These are phyloP conservation scores for Piromyces finnis DNA, from an alignment of 192 early-diverging fungal species.

Conservation along the genomic window DNA sequence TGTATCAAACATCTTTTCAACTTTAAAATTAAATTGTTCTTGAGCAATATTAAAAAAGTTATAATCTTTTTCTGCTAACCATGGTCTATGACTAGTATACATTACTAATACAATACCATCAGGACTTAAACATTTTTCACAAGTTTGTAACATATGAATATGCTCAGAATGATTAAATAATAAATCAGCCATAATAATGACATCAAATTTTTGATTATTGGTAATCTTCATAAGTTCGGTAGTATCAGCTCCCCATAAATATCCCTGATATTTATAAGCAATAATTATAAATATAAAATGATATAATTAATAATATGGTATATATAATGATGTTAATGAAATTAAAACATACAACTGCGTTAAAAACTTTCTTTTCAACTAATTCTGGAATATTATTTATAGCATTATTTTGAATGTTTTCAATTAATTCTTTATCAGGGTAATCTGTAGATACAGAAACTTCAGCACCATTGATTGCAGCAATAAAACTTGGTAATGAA, in stretches of 20 bases:
- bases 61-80: constrained; percentile 57
- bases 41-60: constrained; percentile 62
- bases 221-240: constrained; percentile 11
- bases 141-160: constrained; percentile 41
- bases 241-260: constrained; percentile 50
- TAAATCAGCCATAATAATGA: constrained; percentile 22
- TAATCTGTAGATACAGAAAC: constrained; percentile 54
- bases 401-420: constrained; percentile 56
- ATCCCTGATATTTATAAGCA: constrained; percentile 27
- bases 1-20: constrained; percentile 43
- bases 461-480: background rate
- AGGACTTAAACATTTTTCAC: background rate
- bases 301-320: too few species aligned
- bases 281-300: too few species aligned
- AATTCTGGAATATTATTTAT: constrained; percentile 19
- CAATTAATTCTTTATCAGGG: constrained; percentile 55
- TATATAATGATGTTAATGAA: too few species aligned
- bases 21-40: constrained; percentile 43
- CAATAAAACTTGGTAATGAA: background rate
- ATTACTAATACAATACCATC: constrained; percentile 23
- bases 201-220: constrained; percentile 9
- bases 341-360: background rate
- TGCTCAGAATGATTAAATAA: constrained; percentile 88
- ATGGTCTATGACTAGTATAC: constrained; percentile 71
- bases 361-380: background rate